Base-by-base conservation (phyloP, 331 rosid genomes). In the Acacia concinna region DNA sequence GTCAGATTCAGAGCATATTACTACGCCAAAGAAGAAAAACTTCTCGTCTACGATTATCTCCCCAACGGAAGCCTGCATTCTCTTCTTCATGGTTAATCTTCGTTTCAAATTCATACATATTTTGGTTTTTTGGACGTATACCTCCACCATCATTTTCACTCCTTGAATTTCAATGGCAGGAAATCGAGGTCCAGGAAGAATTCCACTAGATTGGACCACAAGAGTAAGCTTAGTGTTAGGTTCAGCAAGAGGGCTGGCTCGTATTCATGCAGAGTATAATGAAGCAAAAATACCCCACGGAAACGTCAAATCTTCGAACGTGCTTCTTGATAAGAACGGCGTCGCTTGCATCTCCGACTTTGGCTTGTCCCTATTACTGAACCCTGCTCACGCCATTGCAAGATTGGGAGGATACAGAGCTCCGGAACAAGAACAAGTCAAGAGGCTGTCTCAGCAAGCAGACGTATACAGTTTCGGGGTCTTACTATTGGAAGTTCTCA, bases 201-300 rank as follows among this genome's bases (percentile, higher is more conserved):
- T 96, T 79, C 99, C 99, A 28, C 77, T 96, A 88, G 99, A 96
- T 87, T 96, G 99, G 99, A 93, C 99, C 18, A 96, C 99, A 18
- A 90, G 99, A 82, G 90, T 96, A 83, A 96, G 98, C 88, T 85
- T 96, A 84, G 85, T 90, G 44, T 75, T 96, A 12, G 99, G 98
- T 0, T 98, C 99, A 28, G 98, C 99, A 14, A 88, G 94, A 30
- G 99, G 99, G 9, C 91, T 96, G 1, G 93, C 94, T 5, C 65
- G 87, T 74, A 90, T 96, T 62, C 99, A 96, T 41, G 91, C 82
- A 54, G 99, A 93, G 71, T 91, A 86, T 68, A 83, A 85, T 6
- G 72, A 85, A 11, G 90, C 97, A 2, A 96, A 89, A 82, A 86
- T 96, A 3, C 98, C 99, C 1, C 99, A 96, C 47, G 99, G 98